These are phyloP conservation scores for Leptographium procerum DNA, from an alignment of 2,329 filamentous ascomycete species.

Conservation along the genomic window DNA sequence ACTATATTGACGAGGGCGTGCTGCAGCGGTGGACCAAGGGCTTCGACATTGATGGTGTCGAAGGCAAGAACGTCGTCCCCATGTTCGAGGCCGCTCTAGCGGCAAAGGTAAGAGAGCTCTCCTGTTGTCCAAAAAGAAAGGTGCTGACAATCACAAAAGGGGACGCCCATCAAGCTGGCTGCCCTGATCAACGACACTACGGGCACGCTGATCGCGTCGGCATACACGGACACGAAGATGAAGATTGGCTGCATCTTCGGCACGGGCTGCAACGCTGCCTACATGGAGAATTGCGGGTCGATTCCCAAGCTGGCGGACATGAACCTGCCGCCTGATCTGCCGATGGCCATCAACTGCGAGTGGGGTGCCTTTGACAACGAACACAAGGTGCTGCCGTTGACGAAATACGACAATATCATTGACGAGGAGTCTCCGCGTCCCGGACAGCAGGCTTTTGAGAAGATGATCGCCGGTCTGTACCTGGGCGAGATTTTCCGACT, in stretches of 20 bases:
- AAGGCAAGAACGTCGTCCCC: constrained; percentile 81
- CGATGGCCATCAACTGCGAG: constrained; percentile 95
- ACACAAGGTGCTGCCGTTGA: constrained; percentile 74
- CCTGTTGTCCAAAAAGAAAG: not conserved
- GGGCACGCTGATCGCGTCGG: constrained; percentile 89
- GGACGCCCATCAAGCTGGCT: constrained; percentile 82
- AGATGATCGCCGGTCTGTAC: constrained; percentile 94
- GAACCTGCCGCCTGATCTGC: constrained; percentile 72
- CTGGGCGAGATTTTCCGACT: constrained; percentile 91
- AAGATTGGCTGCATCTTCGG: constrained; percentile 97
- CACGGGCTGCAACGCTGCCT: constrained; percentile 94
- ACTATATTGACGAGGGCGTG: constrained; percentile 86
- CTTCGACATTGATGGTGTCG: constrained; percentile 85
- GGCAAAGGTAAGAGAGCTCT: constrained; percentile 41
- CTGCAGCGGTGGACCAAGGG: constrained; percentile 96
- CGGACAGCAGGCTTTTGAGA: constrained; percentile 91
- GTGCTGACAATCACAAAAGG: constrained; percentile 33
- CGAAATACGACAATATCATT: constrained; percentile 75
- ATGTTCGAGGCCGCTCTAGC: constrained; percentile 72
- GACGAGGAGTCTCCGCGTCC: constrained; percentile 87
- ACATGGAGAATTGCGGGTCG: constrained; percentile 86
- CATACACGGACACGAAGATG: constrained; percentile 89
- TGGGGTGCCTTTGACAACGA: constrained; percentile 97
- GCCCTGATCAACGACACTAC: constrained; percentile 97
- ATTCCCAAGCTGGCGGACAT: constrained; percentile 90